Base-by-base conservation (phyloP, 768 basidiomycete genomes). In the Kwoniella bestiolae region DNA sequence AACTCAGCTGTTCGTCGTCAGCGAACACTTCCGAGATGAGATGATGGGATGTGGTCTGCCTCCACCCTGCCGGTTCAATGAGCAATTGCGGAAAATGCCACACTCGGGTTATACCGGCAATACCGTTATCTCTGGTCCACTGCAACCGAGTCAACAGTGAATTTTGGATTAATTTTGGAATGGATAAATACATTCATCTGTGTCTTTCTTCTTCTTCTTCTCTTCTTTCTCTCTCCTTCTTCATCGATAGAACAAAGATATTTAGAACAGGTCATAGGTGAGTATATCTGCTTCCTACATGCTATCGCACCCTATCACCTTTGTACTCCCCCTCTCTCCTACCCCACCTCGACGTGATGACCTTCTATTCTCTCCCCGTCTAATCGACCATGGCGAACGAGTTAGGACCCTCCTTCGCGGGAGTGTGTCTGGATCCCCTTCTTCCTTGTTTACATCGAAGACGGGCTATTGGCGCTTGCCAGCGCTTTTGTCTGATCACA, bases 321-420 rank as follows among this genome's bases (percentile, higher is more conserved):
- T 18, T 41, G 28, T 63, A 49, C 55, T 41, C 46, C 8, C 52
- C 63, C 12, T 25, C 46, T 56, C 61, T 35, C 25, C 62, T 41
- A 34, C 16, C 50, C 55, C 47, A 44, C 34, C 61, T 65, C 73
- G 69, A 73, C 49, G 66, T 71, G 79, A 80, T 80, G 79, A 80
- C 78, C 79, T 78, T 79, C 78, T 55, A 77, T 73, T 79, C 79
- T 80, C 79, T 80, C 79, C 79, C 79, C 79, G 79, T 80, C 79
- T 79, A 69, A 80, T 73, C 79, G 79, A 80, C 79, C 79, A 80
- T 80, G 79, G 70, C 76, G 79, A 80, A 80, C 69, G 79, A 80
- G 79, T 66, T 65, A 79, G 76, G 72, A 70, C 66, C 65, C 56
- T 67, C 74, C 78, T 79, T 79, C 78, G 78, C 78, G 70, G 79